Conservation (phyloP, 2,329 filamentous ascomycete species). For the Penicillium glabrum region DNA sequence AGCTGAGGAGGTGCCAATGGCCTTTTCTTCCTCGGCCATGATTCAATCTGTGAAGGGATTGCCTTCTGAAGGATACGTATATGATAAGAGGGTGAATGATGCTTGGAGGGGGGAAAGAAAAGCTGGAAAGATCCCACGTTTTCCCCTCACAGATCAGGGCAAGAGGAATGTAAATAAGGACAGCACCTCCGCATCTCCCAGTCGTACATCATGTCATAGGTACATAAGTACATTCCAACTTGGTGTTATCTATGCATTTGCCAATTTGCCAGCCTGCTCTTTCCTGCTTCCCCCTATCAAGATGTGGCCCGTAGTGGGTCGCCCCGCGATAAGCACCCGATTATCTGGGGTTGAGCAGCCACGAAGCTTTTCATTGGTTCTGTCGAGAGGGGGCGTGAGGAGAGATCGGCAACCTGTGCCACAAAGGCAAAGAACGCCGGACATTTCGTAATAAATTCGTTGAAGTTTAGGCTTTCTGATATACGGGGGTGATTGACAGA, state of each 20-base stretch:
- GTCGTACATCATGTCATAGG: neutral
- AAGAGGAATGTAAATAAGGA: neutral
- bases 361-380: constrained; percentile 8
- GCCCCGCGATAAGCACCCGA: constrained; percentile 19
- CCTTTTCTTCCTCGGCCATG: constrained; percentile 41
- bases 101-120: neutral
- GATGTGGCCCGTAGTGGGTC: constrained; percentile 2
- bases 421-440: neutral
- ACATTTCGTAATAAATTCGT: neutral
- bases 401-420: constrained; percentile 15
- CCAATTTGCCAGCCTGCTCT: neutral
- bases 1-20: constrained; percentile 27
- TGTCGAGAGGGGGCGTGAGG: constrained; percentile 11
- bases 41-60: neutral
- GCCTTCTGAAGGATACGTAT: neutral
- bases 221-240: neutral
- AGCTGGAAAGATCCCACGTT: neutral
- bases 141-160: neutral
- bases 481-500: neutral
- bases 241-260: constrained; percentile 13
- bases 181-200: neutral
- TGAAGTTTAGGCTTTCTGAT: neutral
- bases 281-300: constrained; percentile 12
- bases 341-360: constrained; percentile 18
- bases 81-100: neutral